phyloP scores from a whole-genome alignment of 2,329 filamentous ascomycete species.

The Claviceps monticola region DNA sequence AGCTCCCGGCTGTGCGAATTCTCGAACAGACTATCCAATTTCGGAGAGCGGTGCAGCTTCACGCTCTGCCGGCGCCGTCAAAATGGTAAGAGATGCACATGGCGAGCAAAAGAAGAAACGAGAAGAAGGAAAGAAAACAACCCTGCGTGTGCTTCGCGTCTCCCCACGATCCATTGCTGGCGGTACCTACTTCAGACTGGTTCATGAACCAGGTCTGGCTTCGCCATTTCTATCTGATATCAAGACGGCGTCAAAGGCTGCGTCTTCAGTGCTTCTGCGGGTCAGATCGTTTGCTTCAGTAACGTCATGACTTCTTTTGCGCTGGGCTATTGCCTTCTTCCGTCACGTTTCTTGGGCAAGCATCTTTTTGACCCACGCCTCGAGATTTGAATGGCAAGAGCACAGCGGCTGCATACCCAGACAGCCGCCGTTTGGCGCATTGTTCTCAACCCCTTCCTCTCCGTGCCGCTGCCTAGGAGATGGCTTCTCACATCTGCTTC shows the following conservation, averaged over 20 bases:
- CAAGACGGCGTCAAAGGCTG: too few relatives aligned
- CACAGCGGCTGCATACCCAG: background rate
- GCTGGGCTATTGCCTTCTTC: background rate
- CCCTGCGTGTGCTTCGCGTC: slow-evolving; percentile 1
- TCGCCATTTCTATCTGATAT: background rate
- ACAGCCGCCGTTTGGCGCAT: background rate
- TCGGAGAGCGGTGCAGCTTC: slow-evolving; percentile 3
- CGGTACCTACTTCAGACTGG: background rate
- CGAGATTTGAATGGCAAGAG: background rate
- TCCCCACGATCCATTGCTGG: background rate
- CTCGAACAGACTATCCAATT: background rate
- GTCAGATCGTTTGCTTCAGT: background rate
- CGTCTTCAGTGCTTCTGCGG: background rate
- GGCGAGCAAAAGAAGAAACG: background rate
- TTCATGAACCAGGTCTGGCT: background rate
- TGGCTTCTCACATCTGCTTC: background rate
- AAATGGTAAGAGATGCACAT: slow-evolving; percentile 6
- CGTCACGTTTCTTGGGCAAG: background rate
- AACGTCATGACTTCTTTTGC: background rate
- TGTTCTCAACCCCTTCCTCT: background rate
- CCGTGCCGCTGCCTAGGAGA: background rate
- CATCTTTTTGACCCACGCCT: background rate
- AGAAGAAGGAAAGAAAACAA: background rate
- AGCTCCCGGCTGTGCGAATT: slow-evolving; percentile 3
- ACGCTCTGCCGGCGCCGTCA: slow-evolving; percentile 4